phyloP scores from a whole-genome alignment of 139 green algal genomes.

The Spirogloea muscicola region DNA sequence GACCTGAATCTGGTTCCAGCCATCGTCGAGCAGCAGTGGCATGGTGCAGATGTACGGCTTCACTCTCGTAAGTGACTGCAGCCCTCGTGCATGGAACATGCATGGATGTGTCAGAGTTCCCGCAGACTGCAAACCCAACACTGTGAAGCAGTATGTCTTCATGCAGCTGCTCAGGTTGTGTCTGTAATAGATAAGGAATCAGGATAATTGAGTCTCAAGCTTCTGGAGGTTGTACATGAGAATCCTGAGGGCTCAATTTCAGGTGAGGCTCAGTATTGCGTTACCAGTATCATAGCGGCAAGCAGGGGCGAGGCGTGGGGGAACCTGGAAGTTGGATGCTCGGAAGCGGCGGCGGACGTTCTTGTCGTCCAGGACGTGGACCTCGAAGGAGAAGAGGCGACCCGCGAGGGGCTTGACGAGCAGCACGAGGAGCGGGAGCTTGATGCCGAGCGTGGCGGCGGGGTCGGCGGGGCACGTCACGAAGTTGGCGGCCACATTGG shows the following conservation, averaged over 20 bases:
- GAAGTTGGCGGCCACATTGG: slow-evolving; percentile 87
- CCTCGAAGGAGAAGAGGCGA: slow-evolving; percentile 97
- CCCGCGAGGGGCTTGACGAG: slow-evolving; percentile 98
- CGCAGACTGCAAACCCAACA: too few relatives aligned
- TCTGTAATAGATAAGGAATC: too few relatives aligned
- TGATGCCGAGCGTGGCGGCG: slow-evolving; percentile 87
- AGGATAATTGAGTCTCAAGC: too few relatives aligned
- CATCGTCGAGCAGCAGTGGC: slow-evolving; percentile 92
- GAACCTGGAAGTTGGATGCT: slow-evolving; percentile 97
- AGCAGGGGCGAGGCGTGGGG: too few relatives aligned
- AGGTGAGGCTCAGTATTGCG: too few relatives aligned
- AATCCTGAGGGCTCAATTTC: too few relatives aligned
- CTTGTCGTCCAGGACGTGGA: slow-evolving; percentile 96
- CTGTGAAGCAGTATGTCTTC: too few relatives aligned
- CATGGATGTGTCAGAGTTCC: too few relatives aligned
- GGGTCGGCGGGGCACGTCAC: slow-evolving; percentile 90
- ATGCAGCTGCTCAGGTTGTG: too few relatives aligned
- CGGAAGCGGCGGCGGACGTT: slow-evolving; percentile 91
- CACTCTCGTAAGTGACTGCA: slow-evolving; percentile 83
- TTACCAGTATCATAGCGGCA: too few relatives aligned
- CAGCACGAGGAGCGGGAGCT: slow-evolving; percentile 95
- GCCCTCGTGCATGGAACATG: too few relatives aligned
- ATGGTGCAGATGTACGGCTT: slow-evolving; percentile 98
- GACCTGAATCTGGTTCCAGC: slow-evolving; percentile 97
- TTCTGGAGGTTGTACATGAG: too few relatives aligned